Conservation (phyloP, 345 rosid species). For the Psidium friedrichsthalianum region DNA sequence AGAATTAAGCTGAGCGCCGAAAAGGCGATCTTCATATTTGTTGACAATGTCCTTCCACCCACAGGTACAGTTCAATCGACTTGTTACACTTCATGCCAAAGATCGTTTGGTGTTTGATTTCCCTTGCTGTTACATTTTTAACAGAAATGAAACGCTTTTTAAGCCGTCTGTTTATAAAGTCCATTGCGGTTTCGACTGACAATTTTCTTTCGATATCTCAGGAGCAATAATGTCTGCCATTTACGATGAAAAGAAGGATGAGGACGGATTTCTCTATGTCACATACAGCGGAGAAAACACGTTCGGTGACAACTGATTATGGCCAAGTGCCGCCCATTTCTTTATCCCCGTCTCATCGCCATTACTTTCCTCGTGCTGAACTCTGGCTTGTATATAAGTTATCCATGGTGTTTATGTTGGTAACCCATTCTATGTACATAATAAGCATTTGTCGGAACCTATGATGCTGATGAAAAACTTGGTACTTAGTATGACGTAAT, state of each 20-base stretch:
- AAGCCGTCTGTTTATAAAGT: background rate
- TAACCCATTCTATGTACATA: background rate
- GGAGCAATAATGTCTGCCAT: constrained; percentile 70
- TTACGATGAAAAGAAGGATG: constrained; percentile 75
- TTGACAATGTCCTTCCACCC: constrained; percentile 65
- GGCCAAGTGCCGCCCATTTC: background rate
- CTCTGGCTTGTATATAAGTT: background rate
- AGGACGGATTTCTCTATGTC: constrained; percentile 74
- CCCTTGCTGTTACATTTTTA: background rate
- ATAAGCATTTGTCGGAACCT: background rate
- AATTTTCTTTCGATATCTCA: background rate
- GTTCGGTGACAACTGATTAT: constrained; percentile 25
- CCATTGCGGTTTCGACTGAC: background rate
- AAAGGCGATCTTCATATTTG: constrained; percentile 79
- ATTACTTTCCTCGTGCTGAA: background rate
- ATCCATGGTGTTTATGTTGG: background rate
- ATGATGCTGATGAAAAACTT: background rate
- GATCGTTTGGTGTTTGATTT: background rate
- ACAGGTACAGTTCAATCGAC: constrained; percentile 25
- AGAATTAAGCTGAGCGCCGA: constrained; percentile 78
- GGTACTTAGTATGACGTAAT: background rate
- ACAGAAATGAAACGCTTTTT: background rate
- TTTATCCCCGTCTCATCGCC: background rate
- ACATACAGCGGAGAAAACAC: constrained; percentile 87
- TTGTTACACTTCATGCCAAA: background rate